Base-by-base conservation (phyloP, 2,329 filamentous ascomycete genomes). In the Stromatinia cepivora region DNA sequence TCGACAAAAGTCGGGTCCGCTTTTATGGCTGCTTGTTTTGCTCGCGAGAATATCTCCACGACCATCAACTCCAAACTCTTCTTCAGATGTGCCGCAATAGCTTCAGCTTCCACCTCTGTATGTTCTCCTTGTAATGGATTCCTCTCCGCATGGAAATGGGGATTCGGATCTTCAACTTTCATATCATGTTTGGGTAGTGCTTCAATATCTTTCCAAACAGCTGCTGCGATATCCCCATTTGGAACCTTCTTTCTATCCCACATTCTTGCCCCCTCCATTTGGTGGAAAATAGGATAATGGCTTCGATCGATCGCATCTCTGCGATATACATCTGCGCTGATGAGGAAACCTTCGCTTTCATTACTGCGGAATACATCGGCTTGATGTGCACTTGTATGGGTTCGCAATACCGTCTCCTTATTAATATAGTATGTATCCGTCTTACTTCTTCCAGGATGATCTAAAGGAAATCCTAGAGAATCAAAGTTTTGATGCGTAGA, bases 391-490 rank as follows among this genome's bases (percentile, higher is more conserved):
- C 92, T 95, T 3, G 94, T 98, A 80, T 99, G 95, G 0, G 95
- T 99, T 69, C 95, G 87, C 54, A 99, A 83, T 2, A 99, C 89
- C 0, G 92, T 97, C 65, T 87, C 81, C 73, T 89, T 84, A 81
- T 97, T 97, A 77, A 99, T 82, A 80, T 99, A 99, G 84, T 98
- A 99, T 0, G 95, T 98, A 81, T 99, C 95, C 20, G 92, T 94
- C 74, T 88, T 88, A 73, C 88, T 92, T 64, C 95, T 90, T 70
- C 95, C 95, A 5, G 93, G 92, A 76, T 99, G 95, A 79, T 97
- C 91, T 9, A 84, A 77, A 0, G 94, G 91, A 78, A 99, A 98
- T 57, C 94, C 94, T 10, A 99, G 84, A n/a, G 94, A 95, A 81
- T 99, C 95, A 78, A 99, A 99, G 80, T 99, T 99, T 78, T 97